Evolutionary conservation across 1,284 basidiomycete genomes (phyloP).

Genomic region (Nidula niveotomentosa): DNA sequence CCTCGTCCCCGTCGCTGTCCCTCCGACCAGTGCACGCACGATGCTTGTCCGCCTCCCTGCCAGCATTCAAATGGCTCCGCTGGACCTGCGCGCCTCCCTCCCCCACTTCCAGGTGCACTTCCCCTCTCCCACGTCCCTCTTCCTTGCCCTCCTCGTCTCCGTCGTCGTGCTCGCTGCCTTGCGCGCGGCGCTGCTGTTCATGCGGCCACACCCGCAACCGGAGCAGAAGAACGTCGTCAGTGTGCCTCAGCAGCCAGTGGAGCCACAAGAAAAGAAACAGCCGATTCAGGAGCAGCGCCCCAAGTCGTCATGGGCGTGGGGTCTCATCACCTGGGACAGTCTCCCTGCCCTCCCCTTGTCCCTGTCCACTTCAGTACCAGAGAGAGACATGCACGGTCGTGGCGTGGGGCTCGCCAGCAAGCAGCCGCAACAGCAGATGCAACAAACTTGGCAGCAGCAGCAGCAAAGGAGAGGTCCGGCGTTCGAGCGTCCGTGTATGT

Average conservation of each 20-base stretch:
- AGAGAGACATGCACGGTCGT: constrained; percentile 13
- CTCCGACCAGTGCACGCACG: constrained; percentile 10
- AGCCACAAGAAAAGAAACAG: constrained; percentile 3
- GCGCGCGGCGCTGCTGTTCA: constrained; percentile 24
- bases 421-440: constrained; percentile 5
- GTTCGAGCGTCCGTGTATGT: constrained; percentile 37
- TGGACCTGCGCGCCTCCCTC: constrained; percentile 13
- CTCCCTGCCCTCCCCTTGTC: constrained; percentile 30
- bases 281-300: constrained; percentile 10
- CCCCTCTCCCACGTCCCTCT: constrained; percentile 15
- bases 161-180: constrained; percentile 27
- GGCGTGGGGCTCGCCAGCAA: constrained; percentile 15
- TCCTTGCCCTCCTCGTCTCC: constrained; percentile 25
- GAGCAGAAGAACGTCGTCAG: constrained; percentile 10
- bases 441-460: constrained; percentile 10
- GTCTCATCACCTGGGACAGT: constrained; percentile 31
- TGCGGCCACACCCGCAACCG: constrained; percentile 13
- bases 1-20: constrained; percentile 2
- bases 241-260: not conserved
- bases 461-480: constrained; percentile 25
- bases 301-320: constrained; percentile 28
- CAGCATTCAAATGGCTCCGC: constrained; percentile 17
- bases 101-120: constrained; percentile 16
- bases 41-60: constrained; percentile 21
- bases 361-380: constrained; percentile 14